Conservation (phyloP, 805 yeast genomes). For the Peterozyma toletana region DNA sequence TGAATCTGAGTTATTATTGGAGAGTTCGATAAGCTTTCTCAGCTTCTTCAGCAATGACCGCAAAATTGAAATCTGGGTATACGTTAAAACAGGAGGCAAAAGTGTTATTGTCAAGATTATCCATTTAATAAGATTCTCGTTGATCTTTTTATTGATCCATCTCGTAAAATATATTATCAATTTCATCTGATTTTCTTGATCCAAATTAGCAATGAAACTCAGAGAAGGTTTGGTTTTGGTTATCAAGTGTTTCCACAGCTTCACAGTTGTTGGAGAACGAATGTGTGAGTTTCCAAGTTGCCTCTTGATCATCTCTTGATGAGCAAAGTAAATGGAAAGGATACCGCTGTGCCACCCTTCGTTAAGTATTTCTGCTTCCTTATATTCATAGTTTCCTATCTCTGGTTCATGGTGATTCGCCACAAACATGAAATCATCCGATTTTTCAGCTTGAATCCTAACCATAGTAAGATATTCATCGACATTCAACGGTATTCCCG, state of each 20-base stretch:
- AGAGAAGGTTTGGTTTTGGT: constrained; percentile 24
- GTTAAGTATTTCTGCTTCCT: background rate
- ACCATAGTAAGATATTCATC: constrained; percentile 25
- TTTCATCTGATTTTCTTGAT: constrained; percentile 25
- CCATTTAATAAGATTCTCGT: constrained; percentile 28
- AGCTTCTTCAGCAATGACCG: constrained; percentile 34
- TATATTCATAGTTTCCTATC: constrained; percentile 4
- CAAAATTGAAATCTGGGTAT: constrained; percentile 30
- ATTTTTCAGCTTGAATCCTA: constrained; percentile 20
- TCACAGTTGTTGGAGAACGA: constrained; percentile 25
- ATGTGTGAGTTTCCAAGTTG: constrained; percentile 6
- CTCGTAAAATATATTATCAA: constrained; percentile 32
- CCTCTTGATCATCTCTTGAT: constrained; percentile 18
- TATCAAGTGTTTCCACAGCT: constrained; percentile 35
- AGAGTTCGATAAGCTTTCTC: background rate
- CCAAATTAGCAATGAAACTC: constrained; percentile 23
- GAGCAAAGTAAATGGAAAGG: constrained; percentile 10
- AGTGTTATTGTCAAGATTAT: constrained; percentile 28
- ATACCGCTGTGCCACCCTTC: constrained; percentile 9
- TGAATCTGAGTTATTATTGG: no score
- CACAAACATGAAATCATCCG: constrained; percentile 7
- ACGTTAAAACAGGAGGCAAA: constrained; percentile 27
- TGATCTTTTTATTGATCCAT: constrained; percentile 30
- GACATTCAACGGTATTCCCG: constrained; percentile 12
- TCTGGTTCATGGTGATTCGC: background rate